Base-by-base conservation (phyloP, 768 basidiomycete species). In the Dendrothele bispora region DNA sequence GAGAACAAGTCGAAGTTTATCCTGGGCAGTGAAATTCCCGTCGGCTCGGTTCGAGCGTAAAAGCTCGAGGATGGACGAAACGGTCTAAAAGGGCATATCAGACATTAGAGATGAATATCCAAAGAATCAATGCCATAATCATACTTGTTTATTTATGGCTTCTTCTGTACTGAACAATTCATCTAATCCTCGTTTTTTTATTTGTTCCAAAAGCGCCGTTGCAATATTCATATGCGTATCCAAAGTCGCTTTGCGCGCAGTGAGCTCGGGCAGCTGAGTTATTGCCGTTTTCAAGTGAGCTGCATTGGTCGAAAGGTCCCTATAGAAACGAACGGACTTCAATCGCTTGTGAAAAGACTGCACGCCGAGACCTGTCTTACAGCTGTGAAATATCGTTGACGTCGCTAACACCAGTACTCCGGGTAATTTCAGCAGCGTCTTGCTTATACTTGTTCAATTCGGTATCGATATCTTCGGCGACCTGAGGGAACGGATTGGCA, bases 191-290 rank as follows among this genome's bases (percentile, higher is more conserved):
- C 97, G 83, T 49, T 84, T 85, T 71, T 98, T 98, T 72, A 99
- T 97, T 29, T 97, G 86, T 63, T 95, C 93, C 24, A 99, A 72
- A 8, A 99, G 70, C 15, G 95, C 88, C 11, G 95, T 97, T 29
- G 95, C 95, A 47, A 99, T 95, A 68, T 98, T 98, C 95, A 99
- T 98, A 63, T 99, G 97, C 3, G 95, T 93, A 64, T 99, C 97
- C 21, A 99, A 79, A 1, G 91, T 95, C 26, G 93, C 91, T 60
- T 99, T 99, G 34, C 97, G 83, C 3, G 97, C 94, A 4, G 95
- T 98, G 41, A 99, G 73, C 63, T 98, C 97, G 2, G 97, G 97
- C 17, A 99, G 75, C 52, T 94, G 91, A 2, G 95, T 98, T 61
- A 99, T 97, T 7, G 97, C 97, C 0, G 93, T 92, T 70, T 98